A percentile compares a stretch with the other conserved stretches of the same genome.
phyloP scores from a whole-genome alignment of 495 filamentous ascomycete genomes.

The Xylaria scruposa region DNA sequence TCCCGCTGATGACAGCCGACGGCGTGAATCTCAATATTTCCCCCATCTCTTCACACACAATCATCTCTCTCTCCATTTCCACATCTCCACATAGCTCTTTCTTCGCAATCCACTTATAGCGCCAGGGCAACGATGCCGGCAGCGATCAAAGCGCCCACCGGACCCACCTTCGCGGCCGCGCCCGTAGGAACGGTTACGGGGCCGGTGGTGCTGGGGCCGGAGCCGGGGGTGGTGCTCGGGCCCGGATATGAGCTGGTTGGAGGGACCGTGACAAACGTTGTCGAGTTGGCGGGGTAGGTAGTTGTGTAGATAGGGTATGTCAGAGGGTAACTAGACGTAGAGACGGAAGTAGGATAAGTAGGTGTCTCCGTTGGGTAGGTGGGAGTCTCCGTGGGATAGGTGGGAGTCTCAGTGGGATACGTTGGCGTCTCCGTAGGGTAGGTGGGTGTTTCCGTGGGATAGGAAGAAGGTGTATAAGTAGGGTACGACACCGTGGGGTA shows the following conservation, averaged over 20 bases:
- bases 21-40: neutral
- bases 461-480: neutral
- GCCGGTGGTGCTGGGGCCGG: neutral
- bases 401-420: constrained; percentile 23
- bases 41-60: neutral
- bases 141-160: constrained; percentile 41
- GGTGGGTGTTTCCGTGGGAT: constrained; percentile 12
- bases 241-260: constrained; percentile 8
- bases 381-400: constrained; percentile 28
- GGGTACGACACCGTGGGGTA: constrained; percentile 30
- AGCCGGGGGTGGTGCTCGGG: constrained; percentile 4
- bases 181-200: constrained; percentile 36
- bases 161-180: constrained; percentile 39
- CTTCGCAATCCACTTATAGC: constrained; percentile 34
- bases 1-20: neutral
- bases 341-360: neutral
- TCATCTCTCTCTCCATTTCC: constrained; percentile 14
- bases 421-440: constrained; percentile 3
- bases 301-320: constrained; percentile 17
- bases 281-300: constrained; percentile 31
- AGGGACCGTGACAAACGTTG: constrained; percentile 30
- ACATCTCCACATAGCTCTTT: neutral
- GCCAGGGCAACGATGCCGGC: constrained; percentile 42
- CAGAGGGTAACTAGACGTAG: constrained; percentile 2
- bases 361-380: constrained; percentile 28